phyloP scores from a whole-genome alignment of 2,329 filamentous ascomycete species.

The Thelonectria discophora region DNA sequence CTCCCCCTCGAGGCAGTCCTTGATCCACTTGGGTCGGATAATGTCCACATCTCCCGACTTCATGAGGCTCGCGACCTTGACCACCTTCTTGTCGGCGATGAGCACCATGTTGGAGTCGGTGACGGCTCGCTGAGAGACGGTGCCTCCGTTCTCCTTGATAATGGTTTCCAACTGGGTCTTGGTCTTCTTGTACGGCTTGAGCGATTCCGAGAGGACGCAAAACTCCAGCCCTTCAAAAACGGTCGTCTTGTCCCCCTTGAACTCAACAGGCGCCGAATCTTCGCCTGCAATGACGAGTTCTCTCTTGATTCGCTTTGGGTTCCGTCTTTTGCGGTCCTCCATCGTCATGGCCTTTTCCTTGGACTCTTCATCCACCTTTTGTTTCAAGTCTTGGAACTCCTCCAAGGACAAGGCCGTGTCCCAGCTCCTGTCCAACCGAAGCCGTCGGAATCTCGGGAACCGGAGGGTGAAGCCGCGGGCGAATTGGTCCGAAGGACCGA shows the following conservation, averaged over 20 bases:
- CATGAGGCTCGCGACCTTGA: conserved; percentile 85
- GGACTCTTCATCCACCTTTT: conserved; percentile 73
- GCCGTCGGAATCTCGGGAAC: conserved; percentile 86
- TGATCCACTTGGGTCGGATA: conserved; percentile 81
- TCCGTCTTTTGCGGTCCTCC: conserved; percentile 68
- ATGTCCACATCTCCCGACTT: conserved; percentile 77
- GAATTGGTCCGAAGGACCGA: conserved; percentile 80
- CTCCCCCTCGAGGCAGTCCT: conserved; percentile 76
- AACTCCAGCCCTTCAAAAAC: conserved; percentile 82
- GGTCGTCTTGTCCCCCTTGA: conserved; percentile 65
- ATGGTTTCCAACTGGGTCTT: conserved; percentile 83
- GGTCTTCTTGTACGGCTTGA: conserved; percentile 73
- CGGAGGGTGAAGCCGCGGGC: conserved; percentile 79
- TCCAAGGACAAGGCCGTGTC: conserved; percentile 78
- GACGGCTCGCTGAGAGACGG: conserved; percentile 76
- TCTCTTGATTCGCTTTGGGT: conserved; percentile 70
- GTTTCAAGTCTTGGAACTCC: conserved; percentile 78
- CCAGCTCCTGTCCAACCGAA: conserved; percentile 88
- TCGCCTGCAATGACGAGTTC: conserved; percentile 78
- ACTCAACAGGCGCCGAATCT: conserved; percentile 54
- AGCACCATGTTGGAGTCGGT: conserved; percentile 71
- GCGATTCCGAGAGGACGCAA: conserved; percentile 82
- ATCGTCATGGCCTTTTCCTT: conserved; percentile 81
- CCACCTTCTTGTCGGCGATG: conserved; percentile 79
- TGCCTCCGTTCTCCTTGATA: conserved; percentile 85